phyloP scores from a whole-genome alignment of 345 rosid species.

The Viola odorata region DNA sequence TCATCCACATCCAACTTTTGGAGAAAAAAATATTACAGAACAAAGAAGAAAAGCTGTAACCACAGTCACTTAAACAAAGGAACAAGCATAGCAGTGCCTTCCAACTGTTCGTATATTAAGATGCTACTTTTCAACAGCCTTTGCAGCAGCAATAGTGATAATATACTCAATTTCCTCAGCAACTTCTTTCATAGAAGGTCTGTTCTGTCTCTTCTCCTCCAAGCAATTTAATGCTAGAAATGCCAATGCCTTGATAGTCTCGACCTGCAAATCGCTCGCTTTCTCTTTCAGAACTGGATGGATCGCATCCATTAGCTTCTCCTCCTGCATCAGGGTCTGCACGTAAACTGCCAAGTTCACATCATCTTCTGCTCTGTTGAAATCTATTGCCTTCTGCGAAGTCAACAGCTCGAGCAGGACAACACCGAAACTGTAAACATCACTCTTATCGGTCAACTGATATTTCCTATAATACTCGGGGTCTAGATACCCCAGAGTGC shows the following conservation, averaged over 20 bases:
- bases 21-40: too few species aligned
- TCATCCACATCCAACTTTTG: too few species aligned
- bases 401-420: constrained; percentile 47
- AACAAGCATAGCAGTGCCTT: too few species aligned
- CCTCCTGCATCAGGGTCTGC: constrained; percentile 34
- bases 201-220: constrained; percentile 54
- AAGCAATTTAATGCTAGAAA: constrained; percentile 41
- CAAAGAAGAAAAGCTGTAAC: too few species aligned
- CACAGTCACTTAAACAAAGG: too few species aligned
- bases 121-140: constrained; percentile 8
- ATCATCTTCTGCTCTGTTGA: constrained; percentile 34
- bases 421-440: constrained; percentile 50
- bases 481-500: constrained; percentile 47
- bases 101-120: background rate
- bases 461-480: constrained; percentile 42
- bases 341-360: constrained; percentile 42
- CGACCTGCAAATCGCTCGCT: constrained; percentile 27
- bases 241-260: constrained; percentile 47
- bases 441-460: constrained; percentile 49
- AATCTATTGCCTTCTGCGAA: constrained; percentile 40
- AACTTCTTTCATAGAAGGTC: constrained; percentile 64
- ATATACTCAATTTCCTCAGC: constrained; percentile 50
- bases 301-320: constrained; percentile 29
- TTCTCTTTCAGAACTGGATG: constrained; percentile 34
- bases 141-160: constrained; percentile 16